Evolutionary conservation across 2,329 filamentous ascomycete genomes (phyloP).

Genomic region (Aspergillus sp.): DNA sequence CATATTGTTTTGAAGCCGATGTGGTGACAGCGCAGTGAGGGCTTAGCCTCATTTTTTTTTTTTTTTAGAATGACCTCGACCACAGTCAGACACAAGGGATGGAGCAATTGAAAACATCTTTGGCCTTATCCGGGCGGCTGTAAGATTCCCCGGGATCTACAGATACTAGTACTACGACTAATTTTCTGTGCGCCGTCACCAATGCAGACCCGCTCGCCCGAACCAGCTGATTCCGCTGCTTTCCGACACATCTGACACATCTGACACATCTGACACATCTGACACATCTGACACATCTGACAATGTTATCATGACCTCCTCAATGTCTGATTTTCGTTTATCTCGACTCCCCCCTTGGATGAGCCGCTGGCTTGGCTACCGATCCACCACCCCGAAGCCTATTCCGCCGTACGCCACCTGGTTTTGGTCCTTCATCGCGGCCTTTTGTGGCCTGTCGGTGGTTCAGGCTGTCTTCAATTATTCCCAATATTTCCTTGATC

Average conservation of each 20-base stretch:
- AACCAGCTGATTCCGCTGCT: background rate
- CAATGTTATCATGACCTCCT: background rate
- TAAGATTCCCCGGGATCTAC: background rate
- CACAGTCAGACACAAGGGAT: background rate
- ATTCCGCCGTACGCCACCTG: constrained; percentile 22
- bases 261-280: background rate
- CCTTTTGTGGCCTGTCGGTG: constrained; percentile 27
- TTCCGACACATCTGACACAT: background rate
- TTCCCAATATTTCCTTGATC: constrained; percentile 24
- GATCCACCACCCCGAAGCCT: constrained; percentile 22
- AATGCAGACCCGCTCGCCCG: background rate
- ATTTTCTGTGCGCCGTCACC: background rate
- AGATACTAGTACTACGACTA: background rate
- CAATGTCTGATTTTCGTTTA: constrained; percentile 2
- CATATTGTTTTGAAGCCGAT: background rate
- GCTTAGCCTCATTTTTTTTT: no score
- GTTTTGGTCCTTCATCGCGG: constrained; percentile 27
- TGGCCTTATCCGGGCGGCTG: background rate
- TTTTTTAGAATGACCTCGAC: background rate
- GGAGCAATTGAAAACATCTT: background rate
- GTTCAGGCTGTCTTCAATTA: constrained; percentile 28
- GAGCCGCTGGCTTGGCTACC: constrained; percentile 31
- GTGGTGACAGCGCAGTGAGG: background rate
- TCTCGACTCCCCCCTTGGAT: constrained; percentile 26
- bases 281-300: background rate